Conservation (phyloP, 768 basidiomycete species). For the Epithele typhae region DNA sequence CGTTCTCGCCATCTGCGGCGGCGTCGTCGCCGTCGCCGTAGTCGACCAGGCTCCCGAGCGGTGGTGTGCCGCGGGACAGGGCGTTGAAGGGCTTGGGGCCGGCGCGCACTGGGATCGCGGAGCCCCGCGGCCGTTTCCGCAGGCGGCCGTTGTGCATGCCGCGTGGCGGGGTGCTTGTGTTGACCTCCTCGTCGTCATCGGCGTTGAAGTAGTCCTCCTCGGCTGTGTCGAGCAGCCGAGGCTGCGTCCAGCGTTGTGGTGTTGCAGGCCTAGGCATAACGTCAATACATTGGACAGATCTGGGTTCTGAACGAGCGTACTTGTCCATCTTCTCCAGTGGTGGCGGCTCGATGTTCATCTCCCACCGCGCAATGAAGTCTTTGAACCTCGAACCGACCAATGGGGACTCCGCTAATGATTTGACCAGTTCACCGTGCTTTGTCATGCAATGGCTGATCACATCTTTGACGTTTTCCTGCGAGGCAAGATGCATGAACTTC, state of each 20-base stretch:
- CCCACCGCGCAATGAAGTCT: conserved; percentile 75
- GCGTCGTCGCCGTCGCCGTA: conserved; percentile 69
- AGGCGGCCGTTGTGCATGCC: conserved; percentile 46
- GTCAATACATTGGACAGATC: neutral
- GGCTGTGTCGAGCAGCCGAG: conserved; percentile 58
- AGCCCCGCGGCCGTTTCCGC: conserved; percentile 39
- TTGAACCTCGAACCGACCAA: conserved; percentile 67
- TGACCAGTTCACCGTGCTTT: conserved; percentile 61
- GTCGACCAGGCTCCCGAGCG: conserved; percentile 63
- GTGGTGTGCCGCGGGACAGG: conserved; percentile 45
- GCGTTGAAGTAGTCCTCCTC: conserved; percentile 95
- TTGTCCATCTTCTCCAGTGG: conserved; percentile 48
- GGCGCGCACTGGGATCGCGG: conserved; percentile 15
- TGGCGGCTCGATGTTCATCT: conserved; percentile 85
- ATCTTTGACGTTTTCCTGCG: conserved; percentile 83
- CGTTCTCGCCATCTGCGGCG: conserved; percentile 9
- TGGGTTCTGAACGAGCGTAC: conserved; percentile 33
- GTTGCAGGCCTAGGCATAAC: conserved; percentile 11
- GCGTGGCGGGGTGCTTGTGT: conserved; percentile 25
- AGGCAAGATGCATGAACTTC: neutral
- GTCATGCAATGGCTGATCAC: conserved; percentile 83
- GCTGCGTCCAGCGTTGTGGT: conserved; percentile 30
- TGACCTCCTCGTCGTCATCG: conserved; percentile 69
- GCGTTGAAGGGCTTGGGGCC: conserved; percentile 18
- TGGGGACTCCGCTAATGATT: conserved; percentile 53